A percentile compares a stretch with the other conserved stretches of the same genome.
Conservation (phyloP, 768 basidiomycete species). For the Hemileccinum impolitum region DNA sequence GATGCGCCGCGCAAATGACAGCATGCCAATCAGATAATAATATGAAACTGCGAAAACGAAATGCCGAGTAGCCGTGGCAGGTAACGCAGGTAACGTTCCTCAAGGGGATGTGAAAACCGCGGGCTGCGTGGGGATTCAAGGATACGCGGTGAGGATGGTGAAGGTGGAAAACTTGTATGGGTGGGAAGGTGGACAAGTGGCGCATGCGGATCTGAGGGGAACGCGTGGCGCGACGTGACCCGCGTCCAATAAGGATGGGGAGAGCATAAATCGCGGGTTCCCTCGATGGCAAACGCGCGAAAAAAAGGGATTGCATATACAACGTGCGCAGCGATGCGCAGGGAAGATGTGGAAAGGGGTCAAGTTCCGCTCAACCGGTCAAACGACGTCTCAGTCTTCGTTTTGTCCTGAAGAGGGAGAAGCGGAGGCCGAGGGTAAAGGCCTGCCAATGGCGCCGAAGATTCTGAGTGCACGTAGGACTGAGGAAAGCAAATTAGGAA, state of each 20-base stretch:
- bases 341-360: conserved; percentile 6
- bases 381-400: conserved; percentile 32
- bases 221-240: conserved; percentile 26
- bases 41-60: conserved; percentile 21
- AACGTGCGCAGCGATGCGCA: conserved; percentile 13
- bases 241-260: conserved; percentile 16
- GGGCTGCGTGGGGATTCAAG: conserved; percentile 19
- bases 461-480: conserved; percentile 55
- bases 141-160: conserved; percentile 8
- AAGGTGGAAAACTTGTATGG: conserved; percentile 6
- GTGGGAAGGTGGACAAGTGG: conserved; percentile 15
- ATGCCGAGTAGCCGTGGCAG: conserved; percentile 7
- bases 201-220: conserved; percentile 21
- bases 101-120: conserved; percentile 10
- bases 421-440: conserved; percentile 50
- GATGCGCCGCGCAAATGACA: conserved; percentile 21
- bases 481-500: conserved; percentile 20
- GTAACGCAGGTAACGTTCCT: conserved; percentile 3
- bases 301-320: conserved; percentile 24
- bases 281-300: conserved; percentile 22
- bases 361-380: conserved; percentile 20
- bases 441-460: conserved; percentile 62
- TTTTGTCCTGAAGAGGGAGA: conserved; percentile 54
- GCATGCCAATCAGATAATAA: conserved; percentile 27
- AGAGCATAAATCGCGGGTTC: conserved; percentile 21